Evolutionary conservation across 2,329 filamentous ascomycete species (phyloP), one percentile per base, ranked within the genome.

Genomic region (Talaromyces pinophilus): DNA sequence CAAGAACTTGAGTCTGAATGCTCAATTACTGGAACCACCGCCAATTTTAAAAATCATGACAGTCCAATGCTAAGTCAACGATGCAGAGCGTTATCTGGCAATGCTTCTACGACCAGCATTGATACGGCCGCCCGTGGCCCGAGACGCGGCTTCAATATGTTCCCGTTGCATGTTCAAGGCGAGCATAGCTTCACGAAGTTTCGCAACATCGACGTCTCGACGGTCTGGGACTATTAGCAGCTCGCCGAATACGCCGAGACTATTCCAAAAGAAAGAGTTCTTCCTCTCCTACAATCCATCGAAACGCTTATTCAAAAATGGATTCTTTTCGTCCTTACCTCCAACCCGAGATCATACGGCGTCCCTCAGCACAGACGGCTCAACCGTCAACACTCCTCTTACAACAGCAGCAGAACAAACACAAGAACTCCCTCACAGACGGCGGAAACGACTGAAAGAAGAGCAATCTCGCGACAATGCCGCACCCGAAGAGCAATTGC

Each of bases 361-460:
- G 30, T 61, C 69, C n/a, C 62, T 55, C 35, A 63, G 40, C 15
- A 63, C 62, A 10, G 48, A 30, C 25, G 57, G 50, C 35, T 63
- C 46, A 19, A 15, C 19, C 6, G 30, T 57, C 38, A 60, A 46
- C 40, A 60, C 35, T 4, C 19, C 19, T 1, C 13, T 25, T 17
- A 13, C 22, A 17, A 22, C 19, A 60, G 22, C 22, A 60, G 5
- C 71, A 28, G 68, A 72, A 63, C 65, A 50, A 15, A 60, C 68
- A 54, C 69, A 73, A 59, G 79, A 81, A 71, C 71, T 80, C 42
- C 80, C 80, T 46, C 79, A 81, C 70, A 74, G 80, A 62, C 73
- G 79, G 63, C 79, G 80, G 64, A 81, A 81, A 71, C 75, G 80
- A 40, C 71, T 81, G 69, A 82, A 80, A 71, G 73, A 76, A 35